A percentile compares a stretch with the other conserved stretches of the same genome.
Evolutionary conservation across 148 eudicot genomes (phyloP).

Genomic region (Oxyria digyna): DNA sequence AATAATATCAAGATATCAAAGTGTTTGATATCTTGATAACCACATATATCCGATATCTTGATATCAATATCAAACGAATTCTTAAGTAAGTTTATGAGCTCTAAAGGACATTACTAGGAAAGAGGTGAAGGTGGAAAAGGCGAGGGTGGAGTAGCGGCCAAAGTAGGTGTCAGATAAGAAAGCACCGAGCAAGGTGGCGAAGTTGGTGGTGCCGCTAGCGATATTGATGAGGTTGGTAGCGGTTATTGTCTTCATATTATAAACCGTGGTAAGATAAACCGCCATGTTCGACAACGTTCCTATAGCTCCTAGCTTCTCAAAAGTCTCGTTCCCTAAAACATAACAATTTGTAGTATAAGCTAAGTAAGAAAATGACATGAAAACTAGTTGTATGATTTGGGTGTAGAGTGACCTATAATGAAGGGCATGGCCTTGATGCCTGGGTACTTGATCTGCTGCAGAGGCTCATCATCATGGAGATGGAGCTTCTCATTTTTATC

Average conservation of each 20-base stretch:
- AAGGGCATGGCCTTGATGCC: constrained; percentile 60
- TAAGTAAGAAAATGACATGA: too few species aligned
- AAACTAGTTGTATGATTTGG: too few species aligned
- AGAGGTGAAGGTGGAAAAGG: constrained; percentile 25
- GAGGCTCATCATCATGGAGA: background rate
- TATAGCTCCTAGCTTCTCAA: constrained; percentile 57
- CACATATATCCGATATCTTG: too few species aligned
- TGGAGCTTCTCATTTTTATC: background rate
- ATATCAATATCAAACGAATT: too few species aligned
- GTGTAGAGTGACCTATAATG: constrained; percentile 26
- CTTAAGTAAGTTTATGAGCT: background rate
- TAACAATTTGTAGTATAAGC: background rate
- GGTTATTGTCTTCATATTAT: constrained; percentile 35
- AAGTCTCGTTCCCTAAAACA: constrained; percentile 17
- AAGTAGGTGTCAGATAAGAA: constrained; percentile 48
- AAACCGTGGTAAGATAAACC: constrained; percentile 46
- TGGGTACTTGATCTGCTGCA: constrained; percentile 25
- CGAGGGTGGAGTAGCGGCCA: constrained; percentile 46
- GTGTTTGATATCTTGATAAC: too few species aligned
- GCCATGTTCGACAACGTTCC: constrained; percentile 44
- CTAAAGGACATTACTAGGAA: constrained; percentile 5
- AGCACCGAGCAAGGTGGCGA: constrained; percentile 44
- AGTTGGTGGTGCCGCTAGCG: constrained; percentile 45
- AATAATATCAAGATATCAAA: too few species aligned
- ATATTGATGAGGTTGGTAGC: constrained; percentile 39